Evolutionary conservation across 257 asterid genomes (phyloP).

Genomic region (Capsicum rhomboideum): DNA sequence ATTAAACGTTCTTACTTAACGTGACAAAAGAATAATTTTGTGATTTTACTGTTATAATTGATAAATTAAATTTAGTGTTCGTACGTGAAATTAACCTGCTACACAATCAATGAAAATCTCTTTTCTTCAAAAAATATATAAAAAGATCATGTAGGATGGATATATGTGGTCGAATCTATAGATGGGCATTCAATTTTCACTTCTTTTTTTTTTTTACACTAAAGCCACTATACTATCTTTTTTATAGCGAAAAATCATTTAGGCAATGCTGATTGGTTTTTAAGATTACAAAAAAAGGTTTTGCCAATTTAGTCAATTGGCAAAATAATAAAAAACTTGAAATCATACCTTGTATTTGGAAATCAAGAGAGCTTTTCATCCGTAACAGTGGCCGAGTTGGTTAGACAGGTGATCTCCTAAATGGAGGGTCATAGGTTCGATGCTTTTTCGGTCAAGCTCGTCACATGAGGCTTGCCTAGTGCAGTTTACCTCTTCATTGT

Average conservation of each 20-base stretch:
- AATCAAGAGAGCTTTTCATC: not conserved
- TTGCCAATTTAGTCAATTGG: no score
- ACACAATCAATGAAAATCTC: not conserved
- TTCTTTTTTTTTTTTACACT: no score
- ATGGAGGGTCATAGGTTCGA: not conserved
- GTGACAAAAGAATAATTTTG: no score
- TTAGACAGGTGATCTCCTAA: not conserved
- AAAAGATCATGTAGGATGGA: not conserved
- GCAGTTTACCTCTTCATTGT: not conserved
- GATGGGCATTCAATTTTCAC: no score
- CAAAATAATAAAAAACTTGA: no score
- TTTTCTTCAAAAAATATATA: not conserved
- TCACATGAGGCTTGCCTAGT: not conserved
- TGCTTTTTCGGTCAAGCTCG: not conserved
- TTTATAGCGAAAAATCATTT: no score
- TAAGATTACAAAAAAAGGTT: no score
- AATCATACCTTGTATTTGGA: not conserved
- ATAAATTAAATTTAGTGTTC: not conserved
- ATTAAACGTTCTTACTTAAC: not conserved
- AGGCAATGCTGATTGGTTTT: no score
- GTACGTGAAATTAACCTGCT: not conserved
- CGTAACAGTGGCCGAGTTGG: not conserved
- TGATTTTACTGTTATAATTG: not conserved
- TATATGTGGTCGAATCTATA: not conserved
- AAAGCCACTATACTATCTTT: no score